Percentiles rank a stretch among this genome's conserved stretches.
Evolutionary conservation across 2,329 filamentous ascomycete species (phyloP).

Genomic region (Allantophomopsis lycopodina): DNA sequence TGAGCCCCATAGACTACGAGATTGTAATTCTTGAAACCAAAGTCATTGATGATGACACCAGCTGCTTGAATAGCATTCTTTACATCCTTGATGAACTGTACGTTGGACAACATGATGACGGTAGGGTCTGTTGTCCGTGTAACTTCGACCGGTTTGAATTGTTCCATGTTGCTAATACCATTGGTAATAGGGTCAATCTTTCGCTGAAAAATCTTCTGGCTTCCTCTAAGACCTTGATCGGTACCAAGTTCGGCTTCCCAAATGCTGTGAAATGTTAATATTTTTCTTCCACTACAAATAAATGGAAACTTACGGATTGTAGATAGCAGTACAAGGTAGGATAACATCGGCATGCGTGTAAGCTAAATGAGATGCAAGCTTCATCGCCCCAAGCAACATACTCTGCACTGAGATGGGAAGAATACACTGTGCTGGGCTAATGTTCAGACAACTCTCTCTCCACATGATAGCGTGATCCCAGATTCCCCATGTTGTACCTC

Average conservation of each 20-base stretch:
- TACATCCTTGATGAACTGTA: conserved; percentile 34
- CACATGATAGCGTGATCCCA: conserved; percentile 45
- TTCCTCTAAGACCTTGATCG: conserved; percentile 32
- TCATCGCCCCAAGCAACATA: conserved; percentile 23
- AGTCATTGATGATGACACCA: conserved; percentile 41
- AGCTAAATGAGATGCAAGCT: conserved; percentile 25
- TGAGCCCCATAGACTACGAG: conserved; percentile 40
- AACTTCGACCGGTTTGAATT: conserved; percentile 35
- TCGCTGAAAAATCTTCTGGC: conserved; percentile 36
- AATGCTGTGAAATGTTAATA: conserved; percentile 13
- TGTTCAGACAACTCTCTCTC: conserved; percentile 32
- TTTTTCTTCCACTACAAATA: not conserved
- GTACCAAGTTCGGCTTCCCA: conserved; percentile 45
- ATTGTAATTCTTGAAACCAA: conserved; percentile 39
- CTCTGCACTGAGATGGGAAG: conserved; percentile 27
- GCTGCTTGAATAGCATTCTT: conserved; percentile 39
- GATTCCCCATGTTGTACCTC: conserved; percentile 37
- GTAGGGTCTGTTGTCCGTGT: conserved; percentile 36
- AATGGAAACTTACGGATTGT: conserved; percentile 27
- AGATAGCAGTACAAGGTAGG: conserved; percentile 35
- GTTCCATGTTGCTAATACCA: conserved; percentile 40
- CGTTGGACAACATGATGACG: conserved; percentile 39
- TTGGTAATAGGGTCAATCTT: conserved; percentile 43
- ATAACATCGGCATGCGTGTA: conserved; percentile 38
- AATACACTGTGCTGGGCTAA: conserved; percentile 27